Conservation (phyloP, 805 yeast species). For the Brettanomyces naardenensis region DNA sequence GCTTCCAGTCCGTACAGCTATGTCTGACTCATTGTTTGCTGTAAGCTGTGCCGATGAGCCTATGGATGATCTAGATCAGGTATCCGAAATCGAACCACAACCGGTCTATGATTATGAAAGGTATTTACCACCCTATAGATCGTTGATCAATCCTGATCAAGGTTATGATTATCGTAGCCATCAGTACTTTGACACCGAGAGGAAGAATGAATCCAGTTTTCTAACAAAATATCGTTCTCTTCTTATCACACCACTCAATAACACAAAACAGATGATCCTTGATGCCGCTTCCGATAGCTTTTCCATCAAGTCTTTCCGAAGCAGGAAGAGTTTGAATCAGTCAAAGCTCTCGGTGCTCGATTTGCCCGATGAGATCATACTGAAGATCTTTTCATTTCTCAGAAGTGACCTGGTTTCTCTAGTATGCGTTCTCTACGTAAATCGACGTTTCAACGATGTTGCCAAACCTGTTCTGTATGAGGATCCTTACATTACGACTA, state of each 20-base stretch:
- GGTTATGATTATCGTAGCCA: constrained; percentile 45
- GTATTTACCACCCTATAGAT: constrained; percentile 45
- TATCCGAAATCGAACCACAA: no score
- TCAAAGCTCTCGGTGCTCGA: constrained; percentile 4
- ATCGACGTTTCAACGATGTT: constrained; percentile 39
- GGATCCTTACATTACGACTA: constrained; percentile 50
- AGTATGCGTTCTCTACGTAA: constrained; percentile 41
- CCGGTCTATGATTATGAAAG: constrained; percentile 16
- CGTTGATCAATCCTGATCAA: constrained; percentile 40
- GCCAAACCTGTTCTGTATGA: constrained; percentile 50
- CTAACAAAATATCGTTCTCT: constrained; percentile 43
- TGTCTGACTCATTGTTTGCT: no score
- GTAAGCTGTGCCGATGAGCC: no score
- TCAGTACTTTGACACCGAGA: constrained; percentile 23
- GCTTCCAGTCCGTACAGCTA: no score
- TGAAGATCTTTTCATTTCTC: constrained; percentile 27
- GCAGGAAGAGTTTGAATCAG: not conserved
- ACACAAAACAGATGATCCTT: constrained; percentile 20
- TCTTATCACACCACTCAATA: constrained; percentile 29
- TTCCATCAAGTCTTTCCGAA: constrained; percentile 24
- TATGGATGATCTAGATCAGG: no score
- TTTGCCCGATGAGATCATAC: constrained; percentile 38
- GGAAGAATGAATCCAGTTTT: constrained; percentile 14
- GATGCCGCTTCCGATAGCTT: constrained; percentile 38
- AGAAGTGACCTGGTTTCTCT: constrained; percentile 28